Base-by-base conservation (phyloP, 176 grass and related monocot genomes). In the Tuctoria greenei region DNA sequence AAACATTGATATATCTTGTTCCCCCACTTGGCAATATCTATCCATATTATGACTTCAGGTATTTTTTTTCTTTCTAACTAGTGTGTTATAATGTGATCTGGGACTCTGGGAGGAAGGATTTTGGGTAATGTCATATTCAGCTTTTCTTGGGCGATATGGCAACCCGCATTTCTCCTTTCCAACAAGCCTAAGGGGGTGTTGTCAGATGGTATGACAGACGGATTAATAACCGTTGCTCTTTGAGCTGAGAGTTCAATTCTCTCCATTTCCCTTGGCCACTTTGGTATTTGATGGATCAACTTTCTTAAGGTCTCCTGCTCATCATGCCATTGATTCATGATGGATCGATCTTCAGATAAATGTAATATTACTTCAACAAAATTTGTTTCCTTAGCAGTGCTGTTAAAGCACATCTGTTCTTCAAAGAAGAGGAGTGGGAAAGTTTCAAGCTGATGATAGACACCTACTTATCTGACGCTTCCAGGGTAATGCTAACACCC, bases 201-300 rank as follows among this genome's bases (percentile, higher is more conserved):
- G 95, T 99, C 91, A 99, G 86, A 74, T 95, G 95, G 95, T 87
- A 88, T 93, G 91, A 94, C 95, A 93, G 62, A 88, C 86, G 93
- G 93, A 87, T 89, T 93, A 37, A 91, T 87, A 83, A 43, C 88
- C 90, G 84, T 94, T 84, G 90, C 91, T 98, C 95, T 78, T 81
- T 83, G 92, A 93, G 91, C 95, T 94, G 95, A 95, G 95, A 95
- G 91, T 99, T 99, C 95, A 99, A 99, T 85, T 99, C 95, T 99
- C 91, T 99, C 95, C 95, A 99, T 99, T 90, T 95, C 91, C 95
- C 95, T 88, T 75, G 54, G 49, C 25, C 42, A 59, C 36, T 52
- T 80, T 66, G 38, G 82, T 71, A 50, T 75, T 84, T 66, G 16
- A 9, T 49, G 18, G n/a, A 60, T 59, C 63, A 60, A 71, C 45